phyloP scores from a whole-genome alignment of 768 basidiomycete species.

The Amanita pseudoporphyria region DNA sequence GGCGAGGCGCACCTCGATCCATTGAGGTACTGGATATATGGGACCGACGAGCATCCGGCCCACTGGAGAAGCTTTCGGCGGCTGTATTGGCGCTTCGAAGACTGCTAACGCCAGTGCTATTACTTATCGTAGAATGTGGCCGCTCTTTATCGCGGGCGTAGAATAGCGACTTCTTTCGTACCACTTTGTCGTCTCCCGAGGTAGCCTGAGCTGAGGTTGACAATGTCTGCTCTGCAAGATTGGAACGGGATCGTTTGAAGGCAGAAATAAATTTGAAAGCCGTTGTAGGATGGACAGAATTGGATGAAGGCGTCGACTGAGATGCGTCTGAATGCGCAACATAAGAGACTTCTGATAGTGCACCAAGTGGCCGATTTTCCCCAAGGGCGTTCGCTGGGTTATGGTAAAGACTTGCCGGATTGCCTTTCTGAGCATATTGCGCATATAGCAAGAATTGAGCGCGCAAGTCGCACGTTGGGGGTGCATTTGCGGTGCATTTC shows the following conservation, averaged over 20 bases:
- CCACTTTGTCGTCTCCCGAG: slow-evolving; percentile 10
- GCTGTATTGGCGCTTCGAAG: slow-evolving; percentile 47
- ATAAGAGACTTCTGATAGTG: slow-evolving; percentile 50
- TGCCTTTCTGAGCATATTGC: slow-evolving; percentile 66
- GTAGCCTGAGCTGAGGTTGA: slow-evolving; percentile 18
- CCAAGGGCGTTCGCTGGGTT: slow-evolving; percentile 39
- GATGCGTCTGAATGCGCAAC: slow-evolving; percentile 23
- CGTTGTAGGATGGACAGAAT: slow-evolving; percentile 38
- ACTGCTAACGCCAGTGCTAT: slow-evolving; percentile 49
- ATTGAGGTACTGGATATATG: slow-evolving; percentile 10
- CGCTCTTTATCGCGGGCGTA: slow-evolving; percentile 34
- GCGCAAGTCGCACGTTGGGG: slow-evolving; percentile 75
- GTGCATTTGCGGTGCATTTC: slow-evolving; percentile 63
- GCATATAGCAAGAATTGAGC: slow-evolving; percentile 72
- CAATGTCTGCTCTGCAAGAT: slow-evolving; percentile 34
- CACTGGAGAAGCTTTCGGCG: slow-evolving; percentile 31
- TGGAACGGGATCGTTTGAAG: slow-evolving; percentile 59
- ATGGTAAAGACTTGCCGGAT: slow-evolving; percentile 40
- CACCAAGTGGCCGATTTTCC: slow-evolving; percentile 30
- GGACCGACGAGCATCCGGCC: slow-evolving; percentile 15
- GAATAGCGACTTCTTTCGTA: slow-evolving; percentile 7
- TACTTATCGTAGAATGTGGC: slow-evolving; percentile 51
- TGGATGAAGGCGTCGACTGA: slow-evolving; percentile 18
- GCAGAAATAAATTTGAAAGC: slow-evolving; percentile 57
- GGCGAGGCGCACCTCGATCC: slow-evolving; percentile 17